Conservation (phyloP, 352 stramenopile genomes). For the Phytophthora nicotianae region DNA sequence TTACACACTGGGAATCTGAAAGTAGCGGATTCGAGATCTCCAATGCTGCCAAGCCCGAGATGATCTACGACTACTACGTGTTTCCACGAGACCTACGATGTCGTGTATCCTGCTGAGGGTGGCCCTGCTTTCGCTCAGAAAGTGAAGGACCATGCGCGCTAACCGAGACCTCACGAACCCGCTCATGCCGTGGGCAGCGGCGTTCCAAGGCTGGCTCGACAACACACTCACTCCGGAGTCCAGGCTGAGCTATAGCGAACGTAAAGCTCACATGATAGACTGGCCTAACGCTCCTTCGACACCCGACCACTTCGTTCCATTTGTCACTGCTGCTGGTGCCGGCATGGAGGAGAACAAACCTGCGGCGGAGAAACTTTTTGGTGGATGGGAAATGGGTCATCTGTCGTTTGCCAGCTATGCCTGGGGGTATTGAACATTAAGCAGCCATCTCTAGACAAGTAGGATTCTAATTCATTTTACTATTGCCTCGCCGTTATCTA, state of each 20-base stretch:
- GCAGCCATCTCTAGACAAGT: too few relatives aligned
- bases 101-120: conserved; percentile 83
- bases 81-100: conserved; percentile 90
- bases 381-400: conserved; percentile 45
- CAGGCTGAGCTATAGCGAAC: conserved; percentile 32
- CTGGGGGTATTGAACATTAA: conserved; percentile 45
- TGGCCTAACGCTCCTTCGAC: conserved; percentile 43
- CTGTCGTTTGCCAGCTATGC: conserved; percentile 47
- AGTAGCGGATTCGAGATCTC: conserved; percentile 53
- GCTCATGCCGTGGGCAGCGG: conserved; percentile 61
- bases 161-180: conserved; percentile 50
- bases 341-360: conserved; percentile 52
- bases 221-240: conserved; percentile 34
- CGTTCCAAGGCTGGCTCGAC: conserved; percentile 46
- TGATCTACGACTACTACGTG: conserved; percentile 92
- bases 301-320: conserved; percentile 63
- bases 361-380: conserved; percentile 41
- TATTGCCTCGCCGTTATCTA: not conserved
- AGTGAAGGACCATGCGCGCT: conserved; percentile 68
- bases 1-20: conserved; percentile 83
- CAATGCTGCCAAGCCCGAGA: conserved; percentile 45
- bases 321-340: conserved; percentile 50
- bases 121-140: conserved; percentile 64
- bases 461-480: too few relatives aligned
- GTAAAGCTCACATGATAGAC: conserved; percentile 35